Evolutionary conservation across 805 yeast species (phyloP).

Genomic region (Candida ponderosae): DNA sequence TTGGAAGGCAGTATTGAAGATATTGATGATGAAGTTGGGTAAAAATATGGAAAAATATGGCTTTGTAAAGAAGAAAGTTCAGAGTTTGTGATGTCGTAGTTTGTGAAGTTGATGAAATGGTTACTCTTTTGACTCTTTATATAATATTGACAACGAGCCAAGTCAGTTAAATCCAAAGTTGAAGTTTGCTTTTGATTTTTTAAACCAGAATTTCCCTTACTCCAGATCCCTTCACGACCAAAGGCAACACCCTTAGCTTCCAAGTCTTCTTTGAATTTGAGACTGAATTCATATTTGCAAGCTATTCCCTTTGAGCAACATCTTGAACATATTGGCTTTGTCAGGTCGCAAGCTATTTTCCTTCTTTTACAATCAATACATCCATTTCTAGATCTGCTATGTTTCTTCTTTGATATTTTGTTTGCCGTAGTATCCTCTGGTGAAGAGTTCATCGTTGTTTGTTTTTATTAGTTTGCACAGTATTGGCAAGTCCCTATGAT

Average conservation of each 20-base stretch:
- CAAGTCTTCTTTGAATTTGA: conserved; percentile 6
- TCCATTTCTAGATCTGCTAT: conserved; percentile 2
- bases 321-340: conserved; percentile 3
- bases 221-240: conserved; percentile 8
- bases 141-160: not conserved
- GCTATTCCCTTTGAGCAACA: conserved; percentile 1
- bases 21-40: too few species aligned
- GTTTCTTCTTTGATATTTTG: conserved; percentile 1
- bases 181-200: not conserved
- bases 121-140: too few species aligned
- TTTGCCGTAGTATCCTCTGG: too few species aligned
- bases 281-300: conserved; percentile 2
- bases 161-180: not conserved
- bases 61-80: too few species aligned
- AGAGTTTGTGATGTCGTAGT: too few species aligned
- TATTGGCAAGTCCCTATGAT: too few species aligned
- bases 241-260: conserved; percentile 4
- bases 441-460: too few species aligned
- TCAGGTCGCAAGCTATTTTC: conserved; percentile 3
- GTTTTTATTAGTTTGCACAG: too few species aligned
- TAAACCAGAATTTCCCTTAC: not conserved
- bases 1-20: too few species aligned
- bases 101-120: not conserved
- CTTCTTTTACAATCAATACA: not conserved
- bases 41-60: too few species aligned